These are phyloP conservation scores for Solanum hybrid DNA, from an alignment of 305 asterid species.

Conservation along the genomic window DNA sequence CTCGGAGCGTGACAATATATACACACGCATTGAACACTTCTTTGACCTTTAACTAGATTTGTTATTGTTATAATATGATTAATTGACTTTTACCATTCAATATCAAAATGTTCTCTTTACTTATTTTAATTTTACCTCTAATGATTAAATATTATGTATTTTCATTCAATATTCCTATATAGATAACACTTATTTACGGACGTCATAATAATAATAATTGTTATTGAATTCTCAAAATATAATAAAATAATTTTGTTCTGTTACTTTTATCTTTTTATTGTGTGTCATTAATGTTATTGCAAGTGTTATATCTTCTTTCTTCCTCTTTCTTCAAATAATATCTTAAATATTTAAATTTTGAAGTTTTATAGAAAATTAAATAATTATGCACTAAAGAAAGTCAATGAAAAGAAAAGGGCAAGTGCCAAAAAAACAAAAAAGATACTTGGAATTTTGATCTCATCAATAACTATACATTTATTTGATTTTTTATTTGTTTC, in stretches of 20 bases:
- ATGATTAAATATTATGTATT: too few species aligned
- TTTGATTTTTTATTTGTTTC: background rate
- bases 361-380: background rate
- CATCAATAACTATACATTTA: background rate
- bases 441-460: background rate
- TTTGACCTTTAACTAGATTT: too few species aligned
- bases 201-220: background rate
- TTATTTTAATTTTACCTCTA: too few species aligned
- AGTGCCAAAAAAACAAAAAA: background rate
- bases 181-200: background rate
- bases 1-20: too few species aligned
- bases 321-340: background rate
- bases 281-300: background rate
- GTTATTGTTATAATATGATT: too few species aligned
- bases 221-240: background rate
- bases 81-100: too few species aligned
- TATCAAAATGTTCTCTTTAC: too few species aligned
- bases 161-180: background rate
- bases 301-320: background rate
- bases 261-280: background rate
- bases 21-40: too few species aligned
- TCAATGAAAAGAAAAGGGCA: background rate
- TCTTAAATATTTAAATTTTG: background rate
- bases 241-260: background rate
- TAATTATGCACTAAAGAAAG: background rate